Evolutionary conservation across 495 filamentous ascomycete genomes (phyloP).

Genomic region (Cairneyella variabilis): DNA sequence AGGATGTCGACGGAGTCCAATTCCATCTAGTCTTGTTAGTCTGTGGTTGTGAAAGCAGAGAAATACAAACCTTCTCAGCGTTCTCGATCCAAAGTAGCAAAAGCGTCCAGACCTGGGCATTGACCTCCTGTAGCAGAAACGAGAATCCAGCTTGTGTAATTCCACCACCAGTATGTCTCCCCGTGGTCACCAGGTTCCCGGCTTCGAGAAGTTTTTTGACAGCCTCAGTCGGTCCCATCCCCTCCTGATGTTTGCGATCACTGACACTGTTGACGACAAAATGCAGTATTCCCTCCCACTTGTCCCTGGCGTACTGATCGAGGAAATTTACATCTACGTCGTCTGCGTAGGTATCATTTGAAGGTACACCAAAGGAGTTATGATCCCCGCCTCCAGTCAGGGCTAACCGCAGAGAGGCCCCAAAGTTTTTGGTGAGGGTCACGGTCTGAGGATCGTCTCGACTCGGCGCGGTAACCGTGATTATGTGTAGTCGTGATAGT

Average conservation of each 20-base stretch:
- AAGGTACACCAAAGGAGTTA: constrained; percentile 85
- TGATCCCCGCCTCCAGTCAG: constrained; percentile 83
- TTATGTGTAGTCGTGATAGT: constrained; percentile 77
- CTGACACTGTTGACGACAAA: constrained; percentile 74
- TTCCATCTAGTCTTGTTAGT: constrained; percentile 43
- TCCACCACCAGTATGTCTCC: constrained; percentile 48
- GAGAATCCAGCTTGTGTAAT: constrained; percentile 93
- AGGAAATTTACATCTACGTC: constrained; percentile 63
- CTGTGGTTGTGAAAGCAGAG: constrained; percentile 3
- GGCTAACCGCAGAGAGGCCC: constrained; percentile 70
- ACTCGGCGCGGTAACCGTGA: constrained; percentile 53
- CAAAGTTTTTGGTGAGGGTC: constrained; percentile 70
- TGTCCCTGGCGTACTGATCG: constrained; percentile 80
- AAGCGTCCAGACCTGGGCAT: constrained; percentile 94
- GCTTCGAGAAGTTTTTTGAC: constrained; percentile 77
- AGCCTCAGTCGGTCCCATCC: constrained; percentile 60
- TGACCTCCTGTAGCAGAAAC: constrained; percentile 90
- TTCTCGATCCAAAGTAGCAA: constrained; percentile 89
- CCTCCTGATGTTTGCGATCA: constrained; percentile 30
- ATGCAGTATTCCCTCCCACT: constrained; percentile 94
- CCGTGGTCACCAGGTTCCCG: constrained; percentile 72
- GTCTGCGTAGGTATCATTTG: constrained; percentile 50
- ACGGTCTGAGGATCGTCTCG: constrained; percentile 60
- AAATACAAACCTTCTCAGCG: constrained; percentile 50
- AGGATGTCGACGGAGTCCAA: constrained; percentile 92